phyloP scores from a whole-genome alignment of 495 filamentous ascomycete species.

The Tuber umbilicatum region DNA sequence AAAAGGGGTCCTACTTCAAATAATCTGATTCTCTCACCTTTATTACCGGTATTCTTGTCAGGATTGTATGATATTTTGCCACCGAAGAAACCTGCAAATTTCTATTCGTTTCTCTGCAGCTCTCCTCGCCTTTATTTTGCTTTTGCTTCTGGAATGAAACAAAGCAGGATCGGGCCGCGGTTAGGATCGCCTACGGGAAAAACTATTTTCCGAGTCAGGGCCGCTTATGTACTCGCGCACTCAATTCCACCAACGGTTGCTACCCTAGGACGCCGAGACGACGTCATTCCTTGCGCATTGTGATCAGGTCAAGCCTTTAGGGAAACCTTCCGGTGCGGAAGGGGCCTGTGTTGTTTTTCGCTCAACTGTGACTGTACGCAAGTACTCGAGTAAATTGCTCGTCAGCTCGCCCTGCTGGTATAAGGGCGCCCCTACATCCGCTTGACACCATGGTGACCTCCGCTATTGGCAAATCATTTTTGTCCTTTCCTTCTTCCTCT shows the following conservation, averaged over 20 bases:
- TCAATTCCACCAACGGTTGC: background rate
- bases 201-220: background rate
- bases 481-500: conserved; percentile 10
- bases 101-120: background rate
- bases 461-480: conserved; percentile 20
- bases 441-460: conserved; percentile 9
- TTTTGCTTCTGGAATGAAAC: background rate
- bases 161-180: background rate
- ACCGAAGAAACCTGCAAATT: background rate
- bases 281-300: conserved; percentile 32
- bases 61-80: background rate
- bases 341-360: background rate
- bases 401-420: background rate
- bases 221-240: background rate
- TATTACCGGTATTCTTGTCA: background rate
- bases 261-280: background rate
- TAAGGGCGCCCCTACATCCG: conserved; percentile 12
- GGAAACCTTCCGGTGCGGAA: background rate
- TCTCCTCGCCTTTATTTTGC: background rate
- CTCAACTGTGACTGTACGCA: background rate
- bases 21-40: background rate
- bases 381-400: background rate
- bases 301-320: conserved; percentile 8
- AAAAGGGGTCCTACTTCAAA: background rate
- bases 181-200: background rate